Conservation (phyloP, 2,329 filamentous ascomycete species). For the Claviceps sorghi region DNA sequence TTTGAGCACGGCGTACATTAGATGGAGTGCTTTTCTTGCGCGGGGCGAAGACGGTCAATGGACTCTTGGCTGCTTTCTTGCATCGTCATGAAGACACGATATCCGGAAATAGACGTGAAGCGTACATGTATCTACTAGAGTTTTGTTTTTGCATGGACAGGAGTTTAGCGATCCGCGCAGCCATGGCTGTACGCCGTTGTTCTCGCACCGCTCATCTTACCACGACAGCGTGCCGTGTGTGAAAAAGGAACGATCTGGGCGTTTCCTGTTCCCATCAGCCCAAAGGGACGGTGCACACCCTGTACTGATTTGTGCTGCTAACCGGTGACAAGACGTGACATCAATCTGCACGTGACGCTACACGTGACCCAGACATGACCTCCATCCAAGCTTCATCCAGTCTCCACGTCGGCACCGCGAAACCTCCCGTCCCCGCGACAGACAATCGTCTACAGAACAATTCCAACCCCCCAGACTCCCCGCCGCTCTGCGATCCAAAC, state of each 20-base stretch:
- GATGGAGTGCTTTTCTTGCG: background rate
- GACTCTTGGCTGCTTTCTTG: background rate
- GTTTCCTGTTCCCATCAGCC: too few relatives aligned
- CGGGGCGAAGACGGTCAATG: background rate
- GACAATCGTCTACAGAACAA: background rate
- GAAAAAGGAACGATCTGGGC: too few relatives aligned
- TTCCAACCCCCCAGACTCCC: background rate
- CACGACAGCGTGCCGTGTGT: too few relatives aligned
- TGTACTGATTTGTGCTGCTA: background rate
- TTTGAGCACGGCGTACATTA: background rate
- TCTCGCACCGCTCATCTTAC: too few relatives aligned
- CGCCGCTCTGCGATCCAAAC: slow-evolving; percentile 7
- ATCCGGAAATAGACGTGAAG: background rate
- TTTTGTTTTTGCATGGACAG: background rate
- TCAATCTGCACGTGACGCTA: accelerated
- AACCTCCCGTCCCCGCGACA: background rate
- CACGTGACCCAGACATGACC: background rate
- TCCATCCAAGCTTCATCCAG: too few relatives aligned
- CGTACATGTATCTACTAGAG: background rate
- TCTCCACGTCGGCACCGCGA: background rate
- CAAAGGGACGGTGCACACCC: too few relatives aligned
- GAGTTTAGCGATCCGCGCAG: background rate
- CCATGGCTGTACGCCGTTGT: too few relatives aligned
- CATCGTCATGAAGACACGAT: background rate
- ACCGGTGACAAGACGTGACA: background rate